phyloP scores from a whole-genome alignment of 208 protist genomes.

The Trypanosoma avium region DNA sequence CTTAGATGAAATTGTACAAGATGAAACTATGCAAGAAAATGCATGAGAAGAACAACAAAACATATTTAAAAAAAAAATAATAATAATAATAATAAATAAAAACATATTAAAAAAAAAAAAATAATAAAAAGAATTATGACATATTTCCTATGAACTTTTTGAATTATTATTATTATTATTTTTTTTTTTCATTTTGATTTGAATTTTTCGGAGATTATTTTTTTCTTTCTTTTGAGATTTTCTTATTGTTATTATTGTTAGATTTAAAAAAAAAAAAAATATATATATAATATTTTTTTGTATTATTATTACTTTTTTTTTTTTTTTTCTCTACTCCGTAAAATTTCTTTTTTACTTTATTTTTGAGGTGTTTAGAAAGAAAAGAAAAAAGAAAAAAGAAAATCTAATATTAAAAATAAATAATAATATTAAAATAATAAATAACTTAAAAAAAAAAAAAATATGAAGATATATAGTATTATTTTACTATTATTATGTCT shows the following conservation, averaged over 20 bases:
- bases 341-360: not conserved
- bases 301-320: slow-evolving; percentile 10
- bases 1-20: slow-evolving; percentile 28
- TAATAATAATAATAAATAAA: not conserved
- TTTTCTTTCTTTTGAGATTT: not conserved
- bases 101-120: slow-evolving; percentile 3
- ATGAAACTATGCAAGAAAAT: not conserved
- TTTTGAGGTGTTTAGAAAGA: no score
- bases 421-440: not conserved
- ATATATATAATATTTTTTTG: slow-evolving; percentile 17
- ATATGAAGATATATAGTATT: not conserved
- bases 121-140: not conserved
- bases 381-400: no score
- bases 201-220: not conserved
- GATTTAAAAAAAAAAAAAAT: not conserved
- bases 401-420: no score
- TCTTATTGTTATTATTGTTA: not conserved
- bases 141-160: slow-evolving; percentile 6
- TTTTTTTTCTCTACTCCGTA: not conserved
- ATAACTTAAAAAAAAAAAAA: not conserved
- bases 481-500: slow-evolving; percentile 9
- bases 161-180: slow-evolving; percentile 10
- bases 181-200: slow-evolving; percentile 20
- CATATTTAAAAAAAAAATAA: slow-evolving; percentile 5
- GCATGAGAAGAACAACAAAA: not conserved